These are phyloP conservation scores for Tephrocybe sp. DNA, from an alignment of 768 basidiomycete species.

Conservation along the genomic window DNA sequence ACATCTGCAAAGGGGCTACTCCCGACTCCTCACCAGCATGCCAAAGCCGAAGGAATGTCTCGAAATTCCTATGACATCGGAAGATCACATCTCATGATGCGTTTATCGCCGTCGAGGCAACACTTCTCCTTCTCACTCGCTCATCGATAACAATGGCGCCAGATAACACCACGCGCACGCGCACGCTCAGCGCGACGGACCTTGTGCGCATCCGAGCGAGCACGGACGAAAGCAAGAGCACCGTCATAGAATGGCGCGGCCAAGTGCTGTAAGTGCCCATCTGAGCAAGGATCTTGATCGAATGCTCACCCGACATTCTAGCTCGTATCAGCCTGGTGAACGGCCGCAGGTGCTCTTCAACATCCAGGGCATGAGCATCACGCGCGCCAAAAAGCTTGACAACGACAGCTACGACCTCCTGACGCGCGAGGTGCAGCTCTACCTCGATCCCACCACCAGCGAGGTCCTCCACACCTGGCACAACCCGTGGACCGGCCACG, in stretches of 20 bases:
- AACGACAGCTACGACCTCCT: constrained; percentile 19
- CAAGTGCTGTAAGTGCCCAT: constrained; percentile 16
- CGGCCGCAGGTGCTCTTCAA: constrained; percentile 18
- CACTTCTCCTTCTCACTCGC: too few relatives aligned
- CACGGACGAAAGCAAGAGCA: constrained; percentile 15
- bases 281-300: not conserved
- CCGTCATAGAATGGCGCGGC: constrained; percentile 19
- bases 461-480: constrained; percentile 20
- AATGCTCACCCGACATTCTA: not conserved
- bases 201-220: constrained; percentile 19
- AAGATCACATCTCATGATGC: too few relatives aligned
- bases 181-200: constrained; percentile 10
- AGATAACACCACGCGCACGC: not conserved
- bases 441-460: constrained; percentile 18
- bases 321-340: constrained; percentile 18
- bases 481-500: constrained; percentile 16
- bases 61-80: too few relatives aligned
- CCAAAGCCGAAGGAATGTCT: too few relatives aligned
- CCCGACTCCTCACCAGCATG: too few relatives aligned
- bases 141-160: not conserved
- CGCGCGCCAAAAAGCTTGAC: constrained; percentile 14
- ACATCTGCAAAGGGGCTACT: too few relatives aligned
- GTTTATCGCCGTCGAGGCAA: too few relatives aligned
- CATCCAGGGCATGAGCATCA: constrained; percentile 21
- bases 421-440: constrained; percentile 16